Base-by-base conservation (phyloP, 768 basidiomycete genomes). In the Naganishia antarctica region DNA sequence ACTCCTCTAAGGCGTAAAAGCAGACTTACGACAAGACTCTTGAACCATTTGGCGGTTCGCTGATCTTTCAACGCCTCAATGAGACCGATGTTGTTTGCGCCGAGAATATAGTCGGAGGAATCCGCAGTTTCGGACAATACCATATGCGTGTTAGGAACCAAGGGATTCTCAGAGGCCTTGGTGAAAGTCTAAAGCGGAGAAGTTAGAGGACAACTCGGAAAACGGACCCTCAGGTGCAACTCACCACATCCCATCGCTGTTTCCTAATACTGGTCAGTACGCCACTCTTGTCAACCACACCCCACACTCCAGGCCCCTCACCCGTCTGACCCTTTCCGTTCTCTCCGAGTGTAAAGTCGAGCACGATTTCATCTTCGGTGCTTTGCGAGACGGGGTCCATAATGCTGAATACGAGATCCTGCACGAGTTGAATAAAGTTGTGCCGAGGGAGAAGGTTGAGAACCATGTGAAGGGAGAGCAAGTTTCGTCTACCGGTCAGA, bases 91-190 rank as follows among this genome's bases (percentile, higher is more conserved):
- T 80, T 79, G 74, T 81, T 70, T 15, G 79, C 78, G 71, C 89
- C 91, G 73, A 90, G 80, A 58, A 94, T 71, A 70, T 81, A 83
- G 23, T 93, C 89, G 1, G 89, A 88, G 61, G 90, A 81, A 69
- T 94, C 92, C 11, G 88, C 88, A 69, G 84, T 89, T 79, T 96
- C 92, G 65, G 89, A 86, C 87, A 92, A 90, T 70, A 91, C 82
- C 13, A 85, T 84, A 47, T 87, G 80, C 21, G 81, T 79, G 0
- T 82, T 69, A 3, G 89, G 87, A 26, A 94, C 79, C 16, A 80
- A 75, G 1, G 82, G 51, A 68, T 83, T 83, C 65, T 91, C 91
- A 13, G 83, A 80, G 4, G 88, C 86, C 72, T 86, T 88, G 18
- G 90, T 86, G 77, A 92, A 91, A 0, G 87, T 88, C 90, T 91